Conservation (phyloP, 1,139 yeast species). For the Saccharomyces hybrid region DNA sequence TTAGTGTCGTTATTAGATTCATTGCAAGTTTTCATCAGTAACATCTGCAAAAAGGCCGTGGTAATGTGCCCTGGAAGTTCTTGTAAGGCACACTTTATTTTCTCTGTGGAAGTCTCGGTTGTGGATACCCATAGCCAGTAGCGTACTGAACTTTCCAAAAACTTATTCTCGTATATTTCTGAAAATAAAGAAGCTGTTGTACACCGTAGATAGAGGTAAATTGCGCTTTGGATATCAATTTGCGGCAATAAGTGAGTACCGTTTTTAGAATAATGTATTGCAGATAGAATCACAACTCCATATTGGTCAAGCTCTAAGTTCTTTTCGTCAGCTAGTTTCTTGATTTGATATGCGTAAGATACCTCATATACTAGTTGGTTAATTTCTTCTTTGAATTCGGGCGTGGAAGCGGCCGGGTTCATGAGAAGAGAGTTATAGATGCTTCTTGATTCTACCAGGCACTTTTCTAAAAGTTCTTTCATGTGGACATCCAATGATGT, state of each 20-base stretch:
- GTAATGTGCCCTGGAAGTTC: conserved; percentile 30
- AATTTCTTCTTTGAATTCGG: conserved; percentile 23
- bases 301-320: conserved; percentile 28
- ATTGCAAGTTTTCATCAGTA: conserved; percentile 35
- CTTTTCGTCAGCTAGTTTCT: conserved; percentile 22
- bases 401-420: conserved; percentile 20
- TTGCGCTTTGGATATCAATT: conserved; percentile 20
- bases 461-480: conserved; percentile 33
- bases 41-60: conserved; percentile 39
- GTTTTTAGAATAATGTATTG: conserved; percentile 23
- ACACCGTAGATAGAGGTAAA: conserved; percentile 31
- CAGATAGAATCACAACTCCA: conserved; percentile 31
- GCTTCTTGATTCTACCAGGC: conserved; percentile 15
- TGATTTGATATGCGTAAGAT: conserved; percentile 32
- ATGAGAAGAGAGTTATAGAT: conserved; percentile 20
- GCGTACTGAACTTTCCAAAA: conserved; percentile 35
- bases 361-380: conserved; percentile 34
- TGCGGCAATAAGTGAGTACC: conserved; percentile 9
- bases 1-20: conserved; percentile 25
- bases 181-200: conserved; percentile 33
- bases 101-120: conserved; percentile 27
- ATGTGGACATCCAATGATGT: conserved; percentile 48
- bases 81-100: conserved; percentile 21
- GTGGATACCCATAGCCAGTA: conserved; percentile 40
- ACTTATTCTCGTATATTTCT: conserved; percentile 21